These are phyloP conservation scores for Thelephora ganbajun DNA, from an alignment of 768 basidiomycete species.

Conservation along the genomic window DNA sequence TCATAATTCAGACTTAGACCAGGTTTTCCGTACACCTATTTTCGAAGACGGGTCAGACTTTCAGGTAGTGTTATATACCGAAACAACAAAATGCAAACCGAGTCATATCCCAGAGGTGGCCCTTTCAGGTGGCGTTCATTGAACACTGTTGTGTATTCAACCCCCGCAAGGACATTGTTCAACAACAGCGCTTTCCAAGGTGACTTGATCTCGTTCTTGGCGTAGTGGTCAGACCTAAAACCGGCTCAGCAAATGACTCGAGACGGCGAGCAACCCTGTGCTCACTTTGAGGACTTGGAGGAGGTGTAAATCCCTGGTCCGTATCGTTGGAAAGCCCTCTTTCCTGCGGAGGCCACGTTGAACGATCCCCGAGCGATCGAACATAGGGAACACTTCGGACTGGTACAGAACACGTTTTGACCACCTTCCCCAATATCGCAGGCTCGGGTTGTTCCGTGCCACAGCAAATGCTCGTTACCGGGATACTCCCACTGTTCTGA, in stretches of 20 bases:
- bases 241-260: not conserved
- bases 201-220: slow-evolving; percentile 28
- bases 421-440: slow-evolving; percentile 55
- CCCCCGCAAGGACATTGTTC: slow-evolving; percentile 65
- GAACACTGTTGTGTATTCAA: slow-evolving; percentile 48
- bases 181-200: slow-evolving; percentile 48
- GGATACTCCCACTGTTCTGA: slow-evolving; percentile 34
- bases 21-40: slow-evolving; percentile 50
- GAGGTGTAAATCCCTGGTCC: slow-evolving; percentile 63
- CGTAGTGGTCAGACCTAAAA: slow-evolving; percentile 53
- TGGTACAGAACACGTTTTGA: slow-evolving; percentile 37
- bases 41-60: not conserved
- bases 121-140: slow-evolving; percentile 40
- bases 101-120: slow-evolving; percentile 52
- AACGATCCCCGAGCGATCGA: slow-evolving; percentile 50
- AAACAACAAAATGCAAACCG: slow-evolving; percentile 26
- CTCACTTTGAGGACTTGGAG: slow-evolving; percentile 61
- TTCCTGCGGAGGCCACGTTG: slow-evolving; percentile 46
- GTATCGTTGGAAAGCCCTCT: slow-evolving; percentile 38
- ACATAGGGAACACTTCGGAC: slow-evolving; percentile 45
- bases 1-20: slow-evolving; percentile 58
- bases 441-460: slow-evolving; percentile 61
- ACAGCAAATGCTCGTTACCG: slow-evolving; percentile 62
- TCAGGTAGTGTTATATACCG: not conserved
- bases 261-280: not conserved